Conservation (phyloP, 768 basidiomycete species). For the Rhizopogon roseolus region DNA sequence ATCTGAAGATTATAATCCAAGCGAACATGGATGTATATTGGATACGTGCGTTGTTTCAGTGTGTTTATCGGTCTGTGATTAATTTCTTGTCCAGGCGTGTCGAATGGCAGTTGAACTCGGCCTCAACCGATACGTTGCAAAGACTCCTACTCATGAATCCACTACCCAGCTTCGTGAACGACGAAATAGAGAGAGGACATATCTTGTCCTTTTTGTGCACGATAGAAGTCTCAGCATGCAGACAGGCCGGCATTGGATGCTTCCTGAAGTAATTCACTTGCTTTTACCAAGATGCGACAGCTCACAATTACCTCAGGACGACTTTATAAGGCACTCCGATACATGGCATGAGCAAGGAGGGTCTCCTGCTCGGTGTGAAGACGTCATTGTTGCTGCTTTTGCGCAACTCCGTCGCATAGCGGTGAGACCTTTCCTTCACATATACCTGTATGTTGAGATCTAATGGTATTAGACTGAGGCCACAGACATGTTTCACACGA, state of each 20-base stretch:
- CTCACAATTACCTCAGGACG: slow-evolving; percentile 39
- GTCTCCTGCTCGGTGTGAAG: slow-evolving; percentile 58
- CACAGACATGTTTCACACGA: slow-evolving; percentile 65
- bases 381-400: slow-evolving; percentile 76
- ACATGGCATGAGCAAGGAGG: slow-evolving; percentile 69
- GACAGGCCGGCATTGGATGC: slow-evolving; percentile 85
- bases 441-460: not conserved
- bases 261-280: slow-evolving; percentile 50
- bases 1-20: slow-evolving; percentile 26
- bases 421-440: slow-evolving; percentile 36
- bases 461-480: slow-evolving; percentile 51
- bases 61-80: not conserved
- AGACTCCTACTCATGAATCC: slow-evolving; percentile 54
- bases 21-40: slow-evolving; percentile 87
- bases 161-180: slow-evolving; percentile 67
- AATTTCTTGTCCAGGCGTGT: slow-evolving; percentile 50
- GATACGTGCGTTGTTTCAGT: slow-evolving; percentile 53
- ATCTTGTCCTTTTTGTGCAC: slow-evolving; percentile 81
- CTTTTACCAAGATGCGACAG: slow-evolving; percentile 4
- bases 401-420: slow-evolving; percentile 75
- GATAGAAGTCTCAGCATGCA: slow-evolving; percentile 85
- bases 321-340: slow-evolving; percentile 62
- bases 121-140: slow-evolving; percentile 62
- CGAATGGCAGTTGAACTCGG: slow-evolving; percentile 86
- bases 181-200: slow-evolving; percentile 81